Percentiles rank a stretch among this genome's conserved stretches.
phyloP scores from a whole-genome alignment of 164 flowering plant genomes.

The Santalum album region DNA sequence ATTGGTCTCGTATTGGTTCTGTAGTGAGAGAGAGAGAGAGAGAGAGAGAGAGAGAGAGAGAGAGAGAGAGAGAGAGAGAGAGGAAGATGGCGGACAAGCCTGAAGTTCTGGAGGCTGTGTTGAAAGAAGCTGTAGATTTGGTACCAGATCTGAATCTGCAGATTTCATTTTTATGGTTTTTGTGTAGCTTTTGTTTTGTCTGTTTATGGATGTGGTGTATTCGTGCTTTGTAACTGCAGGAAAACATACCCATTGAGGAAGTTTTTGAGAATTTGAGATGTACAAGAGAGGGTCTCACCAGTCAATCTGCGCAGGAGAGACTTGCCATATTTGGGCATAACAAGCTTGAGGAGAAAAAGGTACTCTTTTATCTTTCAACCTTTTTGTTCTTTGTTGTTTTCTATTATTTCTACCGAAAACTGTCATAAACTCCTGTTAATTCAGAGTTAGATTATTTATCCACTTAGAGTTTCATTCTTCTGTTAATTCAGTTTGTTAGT shows the following conservation, averaged over 20 bases:
- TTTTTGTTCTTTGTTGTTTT: too few species aligned
- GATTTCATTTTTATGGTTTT: conserved; percentile 2
- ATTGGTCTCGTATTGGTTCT: too few species aligned
- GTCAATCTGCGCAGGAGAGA: conserved; percentile 51
- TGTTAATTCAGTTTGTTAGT: not conserved
- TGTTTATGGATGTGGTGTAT: not conserved
- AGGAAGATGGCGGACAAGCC: conserved; percentile 47
- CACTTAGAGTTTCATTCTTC: not conserved
- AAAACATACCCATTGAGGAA: conserved; percentile 70
- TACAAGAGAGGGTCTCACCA: conserved; percentile 53
- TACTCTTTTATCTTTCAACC: conserved; percentile 1
- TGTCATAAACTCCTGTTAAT: not conserved
- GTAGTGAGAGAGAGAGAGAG: not conserved
- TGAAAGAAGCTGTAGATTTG: conserved; percentile 80
- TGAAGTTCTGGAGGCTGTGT: conserved; percentile 60
- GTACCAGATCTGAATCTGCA: conserved; percentile 37
- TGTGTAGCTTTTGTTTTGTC: conserved; percentile 5
- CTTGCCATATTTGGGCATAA: conserved; percentile 60
- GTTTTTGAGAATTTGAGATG: conserved; percentile 76
- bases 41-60: not conserved
- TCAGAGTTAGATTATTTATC: not conserved
- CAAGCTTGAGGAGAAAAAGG: conserved; percentile 84
- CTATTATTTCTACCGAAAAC: not conserved
- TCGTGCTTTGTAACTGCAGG: conserved; percentile 37
- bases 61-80: conserved; percentile 8